Evolutionary conservation across 371 early-diverging fungal species (phyloP), one percentile per base, ranked within the genome.

Genomic region (Mucor velutinosus): DNA sequence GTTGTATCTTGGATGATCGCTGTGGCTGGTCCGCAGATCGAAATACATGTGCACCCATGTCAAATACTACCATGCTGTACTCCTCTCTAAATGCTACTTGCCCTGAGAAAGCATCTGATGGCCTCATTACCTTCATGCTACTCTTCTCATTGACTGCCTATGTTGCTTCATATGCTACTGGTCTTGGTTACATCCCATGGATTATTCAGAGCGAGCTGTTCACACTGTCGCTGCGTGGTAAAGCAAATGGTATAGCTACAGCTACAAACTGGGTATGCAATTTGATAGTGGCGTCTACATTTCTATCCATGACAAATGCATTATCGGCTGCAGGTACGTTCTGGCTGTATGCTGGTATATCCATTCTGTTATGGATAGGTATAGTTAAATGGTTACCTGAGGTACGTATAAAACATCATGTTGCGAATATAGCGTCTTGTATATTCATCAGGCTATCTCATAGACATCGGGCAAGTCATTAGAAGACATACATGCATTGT

Each of bases 171-270:
- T 89, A 87, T 67, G 89, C 87, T n/a, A 70, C 86, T 14, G 89
- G 89, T 10, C 60, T 89, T 7, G 89, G 89, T 1, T 84, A 86
- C 75, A 83, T 84, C 4, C 88, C 88, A 4, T 78, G 76, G 74
- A 62, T 88, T 23, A 79, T 89, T 21, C 87, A 88, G 60, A 84
- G 86, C 33, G 89, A 89, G 65, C 53, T 89, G 4, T 88, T 89
- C 63, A 78, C 83, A 4, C 71, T 86, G n/a, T 72, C 77, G 30
- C 64, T 87, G 30, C 79, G 89, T 19, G 87, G 88, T 30, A 81
- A 84, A 66, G 87, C 84, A 5, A 85, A 82, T 30, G 90, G 89
- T 19, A 73, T 88, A 64, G 83, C 87, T 3, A 88, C 89, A 30
- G 85, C 81, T 17, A 77, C 74, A 23, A 89, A 89, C 60, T 89